A percentile compares a stretch with the other conserved stretches of the same genome.
Conservation (phyloP, 495 filamentous ascomycete genomes). For the Ascodesmis nigricans region DNA sequence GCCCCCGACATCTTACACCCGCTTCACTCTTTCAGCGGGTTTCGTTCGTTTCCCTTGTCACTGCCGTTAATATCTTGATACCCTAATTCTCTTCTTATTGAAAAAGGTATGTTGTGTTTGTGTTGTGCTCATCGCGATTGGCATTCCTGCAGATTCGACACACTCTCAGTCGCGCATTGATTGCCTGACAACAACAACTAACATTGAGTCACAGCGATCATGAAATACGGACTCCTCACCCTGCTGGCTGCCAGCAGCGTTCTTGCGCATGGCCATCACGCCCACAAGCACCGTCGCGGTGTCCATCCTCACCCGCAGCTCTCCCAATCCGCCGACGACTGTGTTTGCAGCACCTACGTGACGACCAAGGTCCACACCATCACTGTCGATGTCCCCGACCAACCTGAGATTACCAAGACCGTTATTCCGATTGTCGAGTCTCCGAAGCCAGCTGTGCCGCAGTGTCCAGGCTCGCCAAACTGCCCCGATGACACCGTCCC, state of each 20-base stretch:
- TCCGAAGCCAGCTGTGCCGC: constrained; percentile 1
- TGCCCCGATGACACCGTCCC: constrained; percentile 26
- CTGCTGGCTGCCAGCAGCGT: constrained; percentile 45
- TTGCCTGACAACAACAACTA: background rate
- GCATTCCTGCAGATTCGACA: no score
- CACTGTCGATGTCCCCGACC: background rate
- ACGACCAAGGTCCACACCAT: constrained; percentile 25
- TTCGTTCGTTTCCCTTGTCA: constrained; percentile 49
- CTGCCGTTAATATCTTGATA: constrained; percentile 19
- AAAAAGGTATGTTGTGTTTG: background rate
- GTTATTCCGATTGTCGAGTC: constrained; percentile 6
- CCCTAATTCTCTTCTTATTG: constrained; percentile 21
- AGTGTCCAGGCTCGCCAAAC: background rate
- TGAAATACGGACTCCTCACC: constrained; percentile 30
- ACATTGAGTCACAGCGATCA: constrained; percentile 6
- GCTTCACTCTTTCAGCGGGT: constrained; percentile 97
- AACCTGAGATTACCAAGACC: background rate
- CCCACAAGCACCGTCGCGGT: constrained; percentile 33
- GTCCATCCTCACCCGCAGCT: constrained; percentile 32
- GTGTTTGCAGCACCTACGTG: constrained; percentile 49
- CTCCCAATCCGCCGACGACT: constrained; percentile 26
- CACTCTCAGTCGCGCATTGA: no score
- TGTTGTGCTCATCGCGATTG: background rate
- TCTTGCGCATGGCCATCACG: constrained; percentile 36
- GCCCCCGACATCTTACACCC: constrained; percentile 53